Evolutionary conservation across 2,329 filamentous ascomycete genomes (phyloP).

Genomic region (Diaporthe australafricana): DNA sequence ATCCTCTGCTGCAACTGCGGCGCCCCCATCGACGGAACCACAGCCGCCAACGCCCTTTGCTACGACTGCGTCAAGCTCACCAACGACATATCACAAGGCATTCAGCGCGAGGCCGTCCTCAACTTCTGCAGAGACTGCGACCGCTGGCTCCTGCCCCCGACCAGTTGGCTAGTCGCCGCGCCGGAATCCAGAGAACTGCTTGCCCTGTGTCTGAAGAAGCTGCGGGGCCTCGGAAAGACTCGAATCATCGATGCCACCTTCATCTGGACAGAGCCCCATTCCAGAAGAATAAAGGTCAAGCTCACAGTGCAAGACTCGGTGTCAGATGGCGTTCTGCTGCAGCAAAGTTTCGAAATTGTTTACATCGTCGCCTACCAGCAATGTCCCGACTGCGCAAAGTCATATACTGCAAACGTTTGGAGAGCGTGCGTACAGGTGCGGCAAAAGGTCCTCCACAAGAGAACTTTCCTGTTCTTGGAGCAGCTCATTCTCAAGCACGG

Average conservation of each 20-base stretch:
- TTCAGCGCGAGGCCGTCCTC: conserved; percentile 89
- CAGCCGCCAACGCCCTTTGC: conserved; percentile 87
- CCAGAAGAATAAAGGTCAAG: conserved; percentile 90
- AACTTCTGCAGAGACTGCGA: conserved; percentile 97
- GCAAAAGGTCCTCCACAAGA: conserved; percentile 97
- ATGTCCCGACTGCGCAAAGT: conserved; percentile 95
- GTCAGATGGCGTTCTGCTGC: conserved; percentile 75
- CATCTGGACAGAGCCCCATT: conserved; percentile 98
- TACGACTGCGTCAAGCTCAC: conserved; percentile 96
- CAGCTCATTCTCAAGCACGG: conserved; percentile 95
- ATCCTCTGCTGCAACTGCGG: conserved; percentile 99
- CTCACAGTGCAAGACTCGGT: conserved; percentile 86
- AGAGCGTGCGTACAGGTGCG: conserved; percentile 92
- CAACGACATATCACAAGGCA: conserved; percentile 90
- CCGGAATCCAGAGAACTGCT: conserved; percentile 93
- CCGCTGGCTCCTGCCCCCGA: conserved; percentile 89
- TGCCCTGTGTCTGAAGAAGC: conserved; percentile 88
- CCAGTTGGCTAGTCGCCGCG: conserved; percentile 84
- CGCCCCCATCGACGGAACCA: conserved; percentile 92
- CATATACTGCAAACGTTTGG: conserved; percentile 97
- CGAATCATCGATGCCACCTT: conserved; percentile 96
- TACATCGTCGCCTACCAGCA: conserved; percentile 93
- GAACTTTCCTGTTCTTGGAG: conserved; percentile 79
- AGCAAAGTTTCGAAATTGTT: conserved; percentile 95
- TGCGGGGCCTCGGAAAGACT: conserved; percentile 88